These are phyloP conservation scores for Phaseolus coccineus DNA, from an alignment of 331 rosid species.

Conservation along the genomic window DNA sequence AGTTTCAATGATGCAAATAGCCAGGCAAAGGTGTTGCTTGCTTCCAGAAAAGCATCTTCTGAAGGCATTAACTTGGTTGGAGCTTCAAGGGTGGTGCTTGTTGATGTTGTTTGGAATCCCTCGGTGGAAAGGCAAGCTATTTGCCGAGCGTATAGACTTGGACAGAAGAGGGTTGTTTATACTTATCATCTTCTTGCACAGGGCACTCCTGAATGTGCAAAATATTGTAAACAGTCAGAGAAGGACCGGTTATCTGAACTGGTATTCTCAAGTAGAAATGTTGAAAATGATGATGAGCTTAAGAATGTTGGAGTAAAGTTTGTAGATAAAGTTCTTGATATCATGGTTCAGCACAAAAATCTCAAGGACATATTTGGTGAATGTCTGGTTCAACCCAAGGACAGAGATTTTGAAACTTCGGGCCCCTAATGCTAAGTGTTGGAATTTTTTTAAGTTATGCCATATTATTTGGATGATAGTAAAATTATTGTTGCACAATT, in stretches of 20 bases:
- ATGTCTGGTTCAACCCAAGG: slow-evolving; percentile 30
- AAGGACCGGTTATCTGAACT: slow-evolving; percentile 47
- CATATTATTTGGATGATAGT: neutral
- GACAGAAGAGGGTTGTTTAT: slow-evolving; percentile 49
- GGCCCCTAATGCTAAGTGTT: neutral
- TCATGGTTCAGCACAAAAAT: slow-evolving; percentile 33
- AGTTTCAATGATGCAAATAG: slow-evolving; percentile 43
- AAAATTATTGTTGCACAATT: neutral
- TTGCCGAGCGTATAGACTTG: slow-evolving; percentile 52
- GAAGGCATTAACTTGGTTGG: slow-evolving; percentile 51
- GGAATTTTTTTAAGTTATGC: neutral
- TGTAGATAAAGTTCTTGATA: slow-evolving; percentile 48
- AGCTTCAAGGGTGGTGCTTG: slow-evolving; percentile 57
- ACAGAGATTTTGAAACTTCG: slow-evolving; percentile 17
- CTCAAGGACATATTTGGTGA: slow-evolving; percentile 50
- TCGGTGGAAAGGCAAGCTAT: slow-evolving; percentile 53
- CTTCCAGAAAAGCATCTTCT: slow-evolving; percentile 46
- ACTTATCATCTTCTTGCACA: slow-evolving; percentile 47
- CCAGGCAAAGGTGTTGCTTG: slow-evolving; percentile 46
- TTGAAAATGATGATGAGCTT: neutral
- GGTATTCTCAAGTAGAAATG: slow-evolving; percentile 36
- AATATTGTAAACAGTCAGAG: slow-evolving; percentile 43
- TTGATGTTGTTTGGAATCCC: slow-evolving; percentile 57
- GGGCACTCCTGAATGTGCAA: slow-evolving; percentile 37
- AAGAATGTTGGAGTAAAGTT: neutral